Percentiles rank a stretch among this genome's conserved stretches.
These are phyloP conservation scores for Alternaria novae-zelandiae DNA, from an alignment of 2,329 filamentous ascomycete genomes.

Conservation along the genomic window DNA sequence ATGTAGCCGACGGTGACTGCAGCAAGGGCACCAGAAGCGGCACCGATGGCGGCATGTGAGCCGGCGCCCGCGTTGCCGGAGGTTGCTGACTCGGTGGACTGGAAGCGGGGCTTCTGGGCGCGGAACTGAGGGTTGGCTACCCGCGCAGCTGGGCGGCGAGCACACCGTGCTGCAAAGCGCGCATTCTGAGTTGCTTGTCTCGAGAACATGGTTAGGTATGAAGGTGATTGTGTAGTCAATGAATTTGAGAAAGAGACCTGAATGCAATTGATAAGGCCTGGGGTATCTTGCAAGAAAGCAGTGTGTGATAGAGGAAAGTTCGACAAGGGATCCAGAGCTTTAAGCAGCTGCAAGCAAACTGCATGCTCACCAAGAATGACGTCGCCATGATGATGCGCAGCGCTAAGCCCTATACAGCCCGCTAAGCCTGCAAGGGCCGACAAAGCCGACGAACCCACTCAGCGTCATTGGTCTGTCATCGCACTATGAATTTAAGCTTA, in stretches of 20 bases:
- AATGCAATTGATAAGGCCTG: slow-evolving; percentile 4
- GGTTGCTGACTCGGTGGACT: slow-evolving; percentile 37
- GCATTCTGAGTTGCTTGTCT: slow-evolving; percentile 44
- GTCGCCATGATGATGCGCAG: slow-evolving; percentile 17
- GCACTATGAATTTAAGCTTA: slow-evolving; percentile 6
- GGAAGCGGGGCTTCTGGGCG: slow-evolving; percentile 39
- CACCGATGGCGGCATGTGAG: slow-evolving; percentile 55
- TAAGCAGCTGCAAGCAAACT: slow-evolving; percentile 11
- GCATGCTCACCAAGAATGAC: slow-evolving; percentile 5
- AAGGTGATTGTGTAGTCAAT: slow-evolving; percentile 8
- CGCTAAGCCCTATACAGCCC: slow-evolving; percentile 1
- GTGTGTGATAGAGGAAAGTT: slow-evolving; percentile 1
- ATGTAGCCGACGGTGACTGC: slow-evolving; percentile 57
- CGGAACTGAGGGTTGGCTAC: slow-evolving; percentile 36
- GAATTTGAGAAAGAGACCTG: not conserved
- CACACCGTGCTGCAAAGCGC: slow-evolving; percentile 35
- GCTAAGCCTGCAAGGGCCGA: not conserved
- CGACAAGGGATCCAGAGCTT: slow-evolving; percentile 6
- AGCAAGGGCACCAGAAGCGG: slow-evolving; percentile 57
- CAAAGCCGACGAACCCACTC: not conserved
- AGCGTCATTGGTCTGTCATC: slow-evolving; percentile 12
- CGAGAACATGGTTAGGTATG: slow-evolving; percentile 23
- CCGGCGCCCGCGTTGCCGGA: slow-evolving; percentile 33
- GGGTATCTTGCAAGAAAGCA: slow-evolving; percentile 8
- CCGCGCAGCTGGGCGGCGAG: slow-evolving; percentile 35